Conservation (phyloP, 768 basidiomycete genomes). For the Kwoniella sp. region DNA sequence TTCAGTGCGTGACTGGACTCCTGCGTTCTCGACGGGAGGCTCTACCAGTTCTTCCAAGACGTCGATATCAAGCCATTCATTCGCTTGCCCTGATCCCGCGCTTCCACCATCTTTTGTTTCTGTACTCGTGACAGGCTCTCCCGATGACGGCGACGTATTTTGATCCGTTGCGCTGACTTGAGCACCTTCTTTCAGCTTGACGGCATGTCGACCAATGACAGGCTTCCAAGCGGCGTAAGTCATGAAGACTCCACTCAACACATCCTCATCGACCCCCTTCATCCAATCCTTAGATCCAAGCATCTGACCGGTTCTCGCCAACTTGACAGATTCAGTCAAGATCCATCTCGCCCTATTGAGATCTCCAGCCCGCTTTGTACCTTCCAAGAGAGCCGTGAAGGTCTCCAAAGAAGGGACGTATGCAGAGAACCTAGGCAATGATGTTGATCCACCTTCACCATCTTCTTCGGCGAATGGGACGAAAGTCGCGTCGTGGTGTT, state of each 20-base stretch:
- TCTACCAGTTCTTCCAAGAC: slow-evolving; percentile 21
- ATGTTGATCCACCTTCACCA: neutral
- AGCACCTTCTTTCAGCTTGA: slow-evolving; percentile 55
- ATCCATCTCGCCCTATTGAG: slow-evolving; percentile 83
- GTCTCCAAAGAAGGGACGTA: slow-evolving; percentile 66
- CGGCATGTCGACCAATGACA: slow-evolving; percentile 64
- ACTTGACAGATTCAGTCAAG: slow-evolving; percentile 74
- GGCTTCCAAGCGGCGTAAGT: slow-evolving; percentile 79
- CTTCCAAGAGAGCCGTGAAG: slow-evolving; percentile 83
- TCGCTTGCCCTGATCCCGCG: neutral
- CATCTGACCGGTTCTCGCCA: slow-evolving; percentile 30
- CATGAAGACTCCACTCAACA: slow-evolving; percentile 83
- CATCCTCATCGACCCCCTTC: slow-evolving; percentile 62
- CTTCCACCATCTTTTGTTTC: neutral
- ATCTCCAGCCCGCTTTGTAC: slow-evolving; percentile 83
- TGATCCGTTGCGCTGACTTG: slow-evolving; percentile 12
- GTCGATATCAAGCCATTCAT: slow-evolving; percentile 25
- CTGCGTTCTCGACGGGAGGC: neutral
- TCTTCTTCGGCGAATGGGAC: slow-evolving; percentile 43
- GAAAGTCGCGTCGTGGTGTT: slow-evolving; percentile 65
- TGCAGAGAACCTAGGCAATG: slow-evolving; percentile 54
- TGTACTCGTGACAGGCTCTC: too few species aligned
- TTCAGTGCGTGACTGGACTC: neutral
- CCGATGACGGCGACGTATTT: too few species aligned
- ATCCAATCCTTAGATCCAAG: slow-evolving; percentile 16